These are phyloP conservation scores for Alternaria viburni DNA, from an alignment of 2,329 filamentous ascomycete species.

Conservation along the genomic window DNA sequence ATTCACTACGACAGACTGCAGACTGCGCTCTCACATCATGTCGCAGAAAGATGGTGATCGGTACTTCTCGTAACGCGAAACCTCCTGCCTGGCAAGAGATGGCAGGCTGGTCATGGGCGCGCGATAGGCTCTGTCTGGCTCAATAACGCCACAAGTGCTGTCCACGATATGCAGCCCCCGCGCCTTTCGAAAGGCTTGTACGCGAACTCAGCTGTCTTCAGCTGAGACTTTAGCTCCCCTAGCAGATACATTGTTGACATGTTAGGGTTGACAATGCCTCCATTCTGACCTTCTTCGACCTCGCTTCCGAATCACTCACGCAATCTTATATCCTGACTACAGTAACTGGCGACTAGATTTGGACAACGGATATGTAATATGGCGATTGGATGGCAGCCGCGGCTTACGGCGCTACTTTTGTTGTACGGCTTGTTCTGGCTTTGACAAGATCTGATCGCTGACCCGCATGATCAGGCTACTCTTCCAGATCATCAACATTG, in stretches of 20 bases:
- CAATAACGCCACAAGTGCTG: not conserved
- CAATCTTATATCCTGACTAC: too few species aligned
- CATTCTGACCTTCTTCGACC: not conserved
- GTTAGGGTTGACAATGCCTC: not conserved
- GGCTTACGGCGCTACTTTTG: not conserved
- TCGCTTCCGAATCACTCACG: too few species aligned
- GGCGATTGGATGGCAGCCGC: not conserved
- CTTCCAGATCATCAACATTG: not conserved
- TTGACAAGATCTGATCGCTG: not conserved
- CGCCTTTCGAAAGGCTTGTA: not conserved
- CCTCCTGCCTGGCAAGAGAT: not conserved
- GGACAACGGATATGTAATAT: not conserved
- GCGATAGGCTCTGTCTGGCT: not conserved
- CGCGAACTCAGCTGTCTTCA: not conserved
- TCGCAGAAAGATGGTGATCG: not conserved
- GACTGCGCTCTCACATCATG: not conserved
- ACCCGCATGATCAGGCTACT: not conserved
- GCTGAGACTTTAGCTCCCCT: not conserved
- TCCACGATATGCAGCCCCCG: not conserved
- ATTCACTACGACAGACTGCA: not conserved
- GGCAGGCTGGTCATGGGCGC: not conserved
- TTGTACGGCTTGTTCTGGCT: not conserved
- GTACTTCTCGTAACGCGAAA: not conserved
- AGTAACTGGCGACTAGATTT: too few species aligned
- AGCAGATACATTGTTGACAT: too few species aligned